These are phyloP conservation scores for Iris pallida DNA, from an alignment of 116 monocot species.

Conservation along the genomic window DNA sequence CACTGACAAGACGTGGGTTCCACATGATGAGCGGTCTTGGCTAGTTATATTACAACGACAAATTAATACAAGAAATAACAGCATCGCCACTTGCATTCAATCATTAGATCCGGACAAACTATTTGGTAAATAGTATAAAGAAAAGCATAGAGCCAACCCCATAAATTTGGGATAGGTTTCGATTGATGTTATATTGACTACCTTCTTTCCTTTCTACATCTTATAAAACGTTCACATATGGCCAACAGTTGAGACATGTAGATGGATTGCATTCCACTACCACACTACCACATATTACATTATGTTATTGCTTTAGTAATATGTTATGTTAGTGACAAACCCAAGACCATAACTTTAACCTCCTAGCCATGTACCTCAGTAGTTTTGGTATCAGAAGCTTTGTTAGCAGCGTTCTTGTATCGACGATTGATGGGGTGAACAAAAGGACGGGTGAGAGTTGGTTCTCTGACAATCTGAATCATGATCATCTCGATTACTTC, in stretches of 20 bases:
- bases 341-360: constrained; percentile 18
- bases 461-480: constrained; percentile 37
- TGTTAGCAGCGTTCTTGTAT: constrained; percentile 19
- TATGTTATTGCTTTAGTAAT: too few relatives aligned
- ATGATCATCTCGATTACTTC: constrained; percentile 41
- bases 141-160: too few relatives aligned
- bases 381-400: constrained; percentile 22
- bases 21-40: constrained; percentile 96
- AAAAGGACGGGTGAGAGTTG: constrained; percentile 18
- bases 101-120: too few relatives aligned
- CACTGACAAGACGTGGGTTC: constrained; percentile 94
- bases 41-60: constrained; percentile 33
- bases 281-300: too few relatives aligned
- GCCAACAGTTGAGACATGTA: too few relatives aligned
- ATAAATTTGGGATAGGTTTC: too few relatives aligned
- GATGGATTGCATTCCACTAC: too few relatives aligned
- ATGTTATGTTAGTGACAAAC: constrained; percentile 12
- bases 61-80: constrained; percentile 10
- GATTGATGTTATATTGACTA: too few relatives aligned
- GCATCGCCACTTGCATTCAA: too few relatives aligned
- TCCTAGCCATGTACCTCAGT: constrained; percentile 19
- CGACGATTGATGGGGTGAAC: constrained; percentile 8
- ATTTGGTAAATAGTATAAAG: too few relatives aligned
- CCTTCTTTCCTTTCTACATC: too few relatives aligned
- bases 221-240: too few relatives aligned